Base-by-base conservation (phyloP, 257 asterid genomes). In the Forsythia viridissima region DNA sequence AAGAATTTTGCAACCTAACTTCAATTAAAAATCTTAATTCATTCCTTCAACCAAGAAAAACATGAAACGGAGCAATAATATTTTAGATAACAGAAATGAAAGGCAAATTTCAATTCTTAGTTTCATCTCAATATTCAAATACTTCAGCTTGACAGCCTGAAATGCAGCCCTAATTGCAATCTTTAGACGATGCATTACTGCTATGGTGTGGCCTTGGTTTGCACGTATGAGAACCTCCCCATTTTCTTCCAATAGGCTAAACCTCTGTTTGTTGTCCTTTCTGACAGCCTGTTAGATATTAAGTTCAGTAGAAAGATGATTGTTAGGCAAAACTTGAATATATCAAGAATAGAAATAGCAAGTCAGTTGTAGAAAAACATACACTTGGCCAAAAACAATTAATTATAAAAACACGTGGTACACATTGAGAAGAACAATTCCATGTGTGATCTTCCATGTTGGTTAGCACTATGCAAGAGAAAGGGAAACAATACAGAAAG, bases 181-280 rank as follows among this genome's bases (percentile, higher is more conserved):
- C 38, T 67, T 73, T 51, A 37, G 36, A 51, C 67, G 67, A 72
- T 63, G 80, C 20, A 69, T 78, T 88, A 93, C 98, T 88, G 39
- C 70, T 34, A 90, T 74, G 41, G 97, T 76, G 89, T 95, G 99
- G 59, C 99, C 99, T 82, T 95, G 98, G 87, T 95, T 95, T 73
- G 99, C 98, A 80, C 97, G 98, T 86, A 95, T 88, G 80, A 89
- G 79, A 82, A 93, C 92, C 83, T 87, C 94, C 76, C 98, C 98
- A 46, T 87, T 89, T 79, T 93, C 98, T 85, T 95, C 99, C 77
- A 92, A 38, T 73, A 95, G 86, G 76, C 91, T 80, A 76, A 95
- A 92, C 76, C 99, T 88, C 83, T 93, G 98, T 86, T 95, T 95
- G 82, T 92, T 95, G 84, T 95, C 99, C 77, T 74, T 87, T 84